These are phyloP conservation scores for Dianthus caryophyllus DNA, from an alignment of 148 eudicot species.

Conservation along the genomic window DNA sequence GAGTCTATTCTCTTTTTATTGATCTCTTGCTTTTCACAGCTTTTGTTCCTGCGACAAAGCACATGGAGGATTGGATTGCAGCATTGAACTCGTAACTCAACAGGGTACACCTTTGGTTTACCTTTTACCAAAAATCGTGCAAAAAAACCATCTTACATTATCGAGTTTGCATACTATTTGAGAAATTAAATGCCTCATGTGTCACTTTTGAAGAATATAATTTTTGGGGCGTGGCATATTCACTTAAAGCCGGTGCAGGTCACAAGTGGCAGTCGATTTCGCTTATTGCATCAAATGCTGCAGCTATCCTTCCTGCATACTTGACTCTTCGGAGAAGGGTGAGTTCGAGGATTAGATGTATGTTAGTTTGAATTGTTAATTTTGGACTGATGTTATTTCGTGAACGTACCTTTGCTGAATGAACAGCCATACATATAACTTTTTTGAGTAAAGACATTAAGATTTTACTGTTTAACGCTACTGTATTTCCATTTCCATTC, in stretches of 20 bases:
- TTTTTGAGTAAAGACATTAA: too few relatives aligned
- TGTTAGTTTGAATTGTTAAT: background rate
- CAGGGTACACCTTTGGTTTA: conserved; percentile 43
- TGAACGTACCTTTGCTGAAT: background rate
- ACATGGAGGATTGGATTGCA: conserved; percentile 92
- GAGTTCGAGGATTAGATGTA: background rate
- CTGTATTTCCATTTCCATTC: too few relatives aligned
- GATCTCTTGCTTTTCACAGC: conserved; percentile 34
- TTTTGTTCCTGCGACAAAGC: conserved; percentile 79
- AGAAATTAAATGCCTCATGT: background rate
- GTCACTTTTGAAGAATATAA: background rate
- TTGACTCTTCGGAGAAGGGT: conserved; percentile 85
- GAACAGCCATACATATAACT: background rate
- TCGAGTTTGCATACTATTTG: background rate
- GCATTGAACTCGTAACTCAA: conserved; percentile 65
- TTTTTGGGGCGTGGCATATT: too few relatives aligned
- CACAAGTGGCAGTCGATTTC: conserved; percentile 79
- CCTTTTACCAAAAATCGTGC: background rate
- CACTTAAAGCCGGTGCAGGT: conserved; percentile 50
- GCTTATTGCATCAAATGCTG: conserved; percentile 89
- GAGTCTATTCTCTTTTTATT: background rate
- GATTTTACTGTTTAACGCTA: too few relatives aligned
- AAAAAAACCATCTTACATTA: background rate
- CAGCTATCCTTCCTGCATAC: conserved; percentile 91
- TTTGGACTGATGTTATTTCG: background rate